Percentiles rank a stretch among this genome's conserved stretches.
phyloP scores from a whole-genome alignment of 768 basidiomycete species.

The Russula earlei region DNA sequence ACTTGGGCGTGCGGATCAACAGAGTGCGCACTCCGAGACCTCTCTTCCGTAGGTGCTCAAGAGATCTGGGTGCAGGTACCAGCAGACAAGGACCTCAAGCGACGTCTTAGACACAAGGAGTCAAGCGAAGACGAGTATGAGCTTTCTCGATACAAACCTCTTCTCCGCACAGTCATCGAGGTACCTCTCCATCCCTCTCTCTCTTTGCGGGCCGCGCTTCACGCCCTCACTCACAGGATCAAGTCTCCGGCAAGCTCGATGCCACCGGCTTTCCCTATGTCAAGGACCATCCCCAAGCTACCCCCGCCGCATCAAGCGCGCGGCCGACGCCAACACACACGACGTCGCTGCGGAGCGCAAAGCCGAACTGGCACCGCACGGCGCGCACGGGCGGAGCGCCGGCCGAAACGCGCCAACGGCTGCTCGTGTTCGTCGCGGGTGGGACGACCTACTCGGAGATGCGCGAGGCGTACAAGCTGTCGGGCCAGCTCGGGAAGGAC shows the following conservation, averaged over 20 bases:
- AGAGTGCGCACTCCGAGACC: slow-evolving; percentile 45
- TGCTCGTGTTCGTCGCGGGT: slow-evolving; percentile 87
- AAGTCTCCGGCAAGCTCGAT: slow-evolving; percentile 70
- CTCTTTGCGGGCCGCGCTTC: background rate
- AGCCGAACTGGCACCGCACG: slow-evolving; percentile 83
- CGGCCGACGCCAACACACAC: slow-evolving; percentile 33
- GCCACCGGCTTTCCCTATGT: slow-evolving; percentile 80
- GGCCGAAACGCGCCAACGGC: slow-evolving; percentile 52
- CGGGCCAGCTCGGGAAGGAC: slow-evolving; percentile 69
- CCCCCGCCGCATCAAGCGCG: slow-evolving; percentile 40
- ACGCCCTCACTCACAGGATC: slow-evolving; percentile 47
- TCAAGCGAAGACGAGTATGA: slow-evolving; percentile 90
- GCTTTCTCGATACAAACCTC: slow-evolving; percentile 86
- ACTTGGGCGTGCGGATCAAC: slow-evolving; percentile 74
- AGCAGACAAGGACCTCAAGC: slow-evolving; percentile 69
- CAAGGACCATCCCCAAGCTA: slow-evolving; percentile 59
- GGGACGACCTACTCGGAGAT: slow-evolving; percentile 97
- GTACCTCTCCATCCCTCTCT: slow-evolving; percentile 31
- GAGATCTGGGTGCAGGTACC: slow-evolving; percentile 42
- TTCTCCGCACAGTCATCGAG: slow-evolving; percentile 73
- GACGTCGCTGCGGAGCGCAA: slow-evolving; percentile 78
- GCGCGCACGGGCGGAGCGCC: slow-evolving; percentile 39
- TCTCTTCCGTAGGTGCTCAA: background rate
- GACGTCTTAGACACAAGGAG: slow-evolving; percentile 70
- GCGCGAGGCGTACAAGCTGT: slow-evolving; percentile 76